Conservation (phyloP, 495 filamentous ascomycete species). For the Penicillium steckii region DNA sequence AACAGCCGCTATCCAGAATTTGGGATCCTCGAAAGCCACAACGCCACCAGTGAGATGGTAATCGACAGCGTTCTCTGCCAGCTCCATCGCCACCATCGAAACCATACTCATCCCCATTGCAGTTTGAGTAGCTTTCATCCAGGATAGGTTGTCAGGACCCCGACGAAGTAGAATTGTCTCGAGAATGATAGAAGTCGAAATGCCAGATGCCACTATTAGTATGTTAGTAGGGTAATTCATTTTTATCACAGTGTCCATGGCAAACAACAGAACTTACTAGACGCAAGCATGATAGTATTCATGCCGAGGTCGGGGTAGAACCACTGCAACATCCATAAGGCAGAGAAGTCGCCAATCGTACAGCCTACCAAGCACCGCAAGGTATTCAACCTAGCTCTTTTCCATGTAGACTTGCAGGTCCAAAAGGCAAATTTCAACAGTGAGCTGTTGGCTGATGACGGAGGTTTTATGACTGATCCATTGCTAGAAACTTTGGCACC, state of each 20-base stretch:
- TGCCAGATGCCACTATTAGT: conserved; percentile 40
- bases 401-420: conserved; percentile 34
- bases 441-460: no score
- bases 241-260: no score
- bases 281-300: conserved; percentile 37
- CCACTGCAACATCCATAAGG: conserved; percentile 36
- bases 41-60: conserved; percentile 46
- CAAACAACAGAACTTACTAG: conserved; percentile 22
- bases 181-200: conserved; percentile 42
- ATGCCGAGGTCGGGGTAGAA: conserved; percentile 37
- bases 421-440: conserved; percentile 22
- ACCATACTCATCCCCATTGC: conserved; percentile 50
- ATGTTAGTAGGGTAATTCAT: not conserved
- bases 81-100: conserved; percentile 50
- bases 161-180: conserved; percentile 41
- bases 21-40: conserved; percentile 28
- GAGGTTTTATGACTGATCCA: no score
- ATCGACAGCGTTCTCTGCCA: conserved; percentile 44
- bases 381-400: conserved; percentile 42
- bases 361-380: conserved; percentile 44
- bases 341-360: conserved; percentile 43
- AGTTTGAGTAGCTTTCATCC: conserved; percentile 34
- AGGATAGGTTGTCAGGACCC: conserved; percentile 40
- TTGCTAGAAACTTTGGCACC: no score
- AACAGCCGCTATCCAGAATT: conserved; percentile 36